These are phyloP conservation scores for Drechslerella dactyloides DNA, from an alignment of 2,329 filamentous ascomycete species.

Conservation along the genomic window DNA sequence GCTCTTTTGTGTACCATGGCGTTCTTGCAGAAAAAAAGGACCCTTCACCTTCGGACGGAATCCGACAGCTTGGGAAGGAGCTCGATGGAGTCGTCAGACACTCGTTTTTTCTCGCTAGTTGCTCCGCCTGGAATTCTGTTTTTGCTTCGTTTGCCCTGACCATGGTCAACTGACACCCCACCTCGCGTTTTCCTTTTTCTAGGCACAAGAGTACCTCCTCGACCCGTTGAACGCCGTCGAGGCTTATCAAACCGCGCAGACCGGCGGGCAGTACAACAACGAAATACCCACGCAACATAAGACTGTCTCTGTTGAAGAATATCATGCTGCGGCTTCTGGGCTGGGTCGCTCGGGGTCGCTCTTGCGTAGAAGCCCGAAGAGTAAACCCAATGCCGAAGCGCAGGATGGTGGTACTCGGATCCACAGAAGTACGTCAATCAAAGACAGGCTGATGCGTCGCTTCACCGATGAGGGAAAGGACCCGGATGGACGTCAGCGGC, in stretches of 20 bases:
- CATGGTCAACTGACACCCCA: conserved; percentile 35
- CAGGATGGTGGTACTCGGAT: conserved; percentile 3
- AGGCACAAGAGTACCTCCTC: conserved; percentile 49
- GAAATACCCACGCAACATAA: conserved; percentile 49
- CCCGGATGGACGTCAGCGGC: conserved; percentile 38
- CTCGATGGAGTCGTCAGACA: conserved; percentile 30
- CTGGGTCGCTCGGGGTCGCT: conserved; percentile 32
- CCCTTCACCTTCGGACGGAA: conserved; percentile 3
- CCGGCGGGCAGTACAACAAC: conserved; percentile 49
- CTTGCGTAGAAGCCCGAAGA: conserved; percentile 30
- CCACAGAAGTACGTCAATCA: conserved; percentile 35
- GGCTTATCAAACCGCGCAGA: conserved; percentile 49
- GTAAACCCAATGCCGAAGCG: conserved; percentile 8
- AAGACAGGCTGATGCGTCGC: conserved; percentile 46
- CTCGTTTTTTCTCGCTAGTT: conserved; percentile 3
- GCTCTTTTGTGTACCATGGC: too few relatives aligned
- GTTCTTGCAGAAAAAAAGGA: background rate
- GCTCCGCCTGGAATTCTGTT: background rate
- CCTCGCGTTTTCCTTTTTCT: conserved; percentile 30
- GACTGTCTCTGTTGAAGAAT: conserved; percentile 30
- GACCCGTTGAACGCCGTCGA: conserved; percentile 51
- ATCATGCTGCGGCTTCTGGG: conserved; percentile 9
- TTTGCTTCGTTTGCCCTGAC: background rate
- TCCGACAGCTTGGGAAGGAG: conserved; percentile 3
- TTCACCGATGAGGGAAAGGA: conserved; percentile 47